Percentiles rank a stretch among this genome's conserved stretches.
Evolutionary conservation across 2,329 filamentous ascomycete genomes (phyloP).

Genomic region (Bisporella sp.): DNA sequence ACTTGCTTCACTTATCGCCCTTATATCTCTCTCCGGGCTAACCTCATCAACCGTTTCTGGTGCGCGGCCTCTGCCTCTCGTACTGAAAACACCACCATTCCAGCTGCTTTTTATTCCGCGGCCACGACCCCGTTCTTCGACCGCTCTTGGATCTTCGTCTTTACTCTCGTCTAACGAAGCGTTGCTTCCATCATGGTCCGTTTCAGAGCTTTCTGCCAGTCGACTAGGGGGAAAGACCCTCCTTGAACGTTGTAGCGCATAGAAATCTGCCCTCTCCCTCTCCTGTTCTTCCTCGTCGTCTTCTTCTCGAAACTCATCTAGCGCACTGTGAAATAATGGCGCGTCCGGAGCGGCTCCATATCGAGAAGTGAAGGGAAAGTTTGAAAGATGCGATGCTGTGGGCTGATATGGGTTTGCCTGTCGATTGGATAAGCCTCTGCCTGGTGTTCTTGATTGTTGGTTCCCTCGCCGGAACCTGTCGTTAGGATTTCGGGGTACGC

Average conservation of each 20-base stretch:
- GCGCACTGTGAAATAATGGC: conserved; percentile 87
- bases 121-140: conserved; percentile 37
- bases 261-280: conserved; percentile 87
- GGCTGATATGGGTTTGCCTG: conserved; percentile 70
- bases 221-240: conserved; percentile 80
- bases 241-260: conserved; percentile 82
- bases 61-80: conserved; percentile 19
- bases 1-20: conserved; percentile 21
- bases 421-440: conserved; percentile 21
- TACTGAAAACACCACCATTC: conserved; percentile 39
- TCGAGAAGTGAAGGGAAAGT: conserved; percentile 74
- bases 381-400: conserved; percentile 63
- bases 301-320: conserved; percentile 86
- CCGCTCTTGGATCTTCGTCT: conserved; percentile 37
- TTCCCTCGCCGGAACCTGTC: conserved; percentile 23
- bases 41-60: conserved; percentile 31
- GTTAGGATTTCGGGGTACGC: conserved; percentile 28
- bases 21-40: conserved; percentile 19
- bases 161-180: conserved; percentile 46
- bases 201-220: conserved; percentile 78
- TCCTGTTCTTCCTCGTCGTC: conserved; percentile 90
- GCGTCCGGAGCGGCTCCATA: conserved; percentile 68
- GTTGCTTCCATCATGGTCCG: conserved; percentile 63
- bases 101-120: conserved; percentile 57
- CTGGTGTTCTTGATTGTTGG: conserved; percentile 18